Conservation (phyloP, 2,329 filamentous ascomycete species). For the Monosporascus cannonballus region DNA sequence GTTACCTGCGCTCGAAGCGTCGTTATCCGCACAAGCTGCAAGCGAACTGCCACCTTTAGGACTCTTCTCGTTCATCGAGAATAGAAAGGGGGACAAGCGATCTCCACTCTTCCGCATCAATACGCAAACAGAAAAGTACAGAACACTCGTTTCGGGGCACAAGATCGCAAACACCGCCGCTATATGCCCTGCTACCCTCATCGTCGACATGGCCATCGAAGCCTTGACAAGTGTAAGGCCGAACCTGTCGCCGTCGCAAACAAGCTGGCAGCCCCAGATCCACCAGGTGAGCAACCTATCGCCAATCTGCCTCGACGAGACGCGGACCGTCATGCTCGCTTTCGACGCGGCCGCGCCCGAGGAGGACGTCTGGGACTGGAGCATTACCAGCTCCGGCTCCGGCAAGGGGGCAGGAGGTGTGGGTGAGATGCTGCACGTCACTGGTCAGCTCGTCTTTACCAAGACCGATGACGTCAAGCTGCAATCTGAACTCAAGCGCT, state of each 20-base stretch:
- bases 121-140: conserved; percentile 27
- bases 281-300: conserved; percentile 9
- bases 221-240: conserved; percentile 25
- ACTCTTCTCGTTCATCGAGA: conserved; percentile 24
- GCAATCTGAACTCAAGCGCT: conserved; percentile 19
- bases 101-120: conserved; percentile 34
- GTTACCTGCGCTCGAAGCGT: conserved; percentile 1
- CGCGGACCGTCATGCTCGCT: conserved; percentile 11
- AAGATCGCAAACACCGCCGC: conserved; percentile 31
- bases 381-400: not conserved
- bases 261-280: conserved; percentile 18
- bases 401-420: conserved; percentile 6
- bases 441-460: conserved; percentile 9
- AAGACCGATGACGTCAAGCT: conserved; percentile 7
- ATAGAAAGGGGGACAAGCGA: conserved; percentile 17
- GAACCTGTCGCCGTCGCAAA: conserved; percentile 7
- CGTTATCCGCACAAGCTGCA: conserved; percentile 2
- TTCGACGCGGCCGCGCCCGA: conserved; percentile 4
- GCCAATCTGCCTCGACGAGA: conserved; percentile 11
- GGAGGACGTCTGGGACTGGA: not conserved
- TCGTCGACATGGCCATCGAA: conserved; percentile 26
- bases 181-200: conserved; percentile 30
- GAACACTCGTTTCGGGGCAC: conserved; percentile 29
- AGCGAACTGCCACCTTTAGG: conserved; percentile 6
- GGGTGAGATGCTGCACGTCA: conserved; percentile 8